A percentile compares a stretch with the other conserved stretches of the same genome.
Evolutionary conservation across 306 rosid genomes (phyloP).

Genomic region (Phaseolus lunatus): DNA sequence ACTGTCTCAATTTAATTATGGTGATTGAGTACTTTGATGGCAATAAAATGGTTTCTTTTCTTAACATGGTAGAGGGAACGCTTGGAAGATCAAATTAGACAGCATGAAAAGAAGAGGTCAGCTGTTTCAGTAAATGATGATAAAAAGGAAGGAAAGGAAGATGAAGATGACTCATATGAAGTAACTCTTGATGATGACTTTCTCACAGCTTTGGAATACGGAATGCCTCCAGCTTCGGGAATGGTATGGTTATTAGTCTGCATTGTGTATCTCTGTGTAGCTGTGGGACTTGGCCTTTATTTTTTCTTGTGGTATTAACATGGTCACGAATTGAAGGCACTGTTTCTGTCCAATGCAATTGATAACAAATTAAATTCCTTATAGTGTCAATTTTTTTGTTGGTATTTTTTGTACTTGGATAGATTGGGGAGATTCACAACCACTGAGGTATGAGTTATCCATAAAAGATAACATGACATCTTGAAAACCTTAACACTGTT

Average conservation of each 20-base stretch:
- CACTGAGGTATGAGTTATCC: no score
- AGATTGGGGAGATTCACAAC: no score
- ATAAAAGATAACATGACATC: no score
- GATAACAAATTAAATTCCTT: slow-evolving; percentile 6
- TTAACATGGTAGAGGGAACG: slow-evolving; percentile 74
- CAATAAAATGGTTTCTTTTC: slow-evolving; percentile 32
- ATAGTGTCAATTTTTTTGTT: slow-evolving; percentile 5
- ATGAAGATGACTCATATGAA: slow-evolving; percentile 74
- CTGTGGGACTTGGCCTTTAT: slow-evolving; percentile 11
- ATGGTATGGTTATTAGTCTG: slow-evolving; percentile 64
- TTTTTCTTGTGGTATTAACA: slow-evolving; percentile 1
- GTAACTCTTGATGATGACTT: slow-evolving; percentile 96
- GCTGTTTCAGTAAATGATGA: slow-evolving; percentile 48
- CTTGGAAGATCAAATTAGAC: slow-evolving; percentile 87
- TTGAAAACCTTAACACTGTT: no score
- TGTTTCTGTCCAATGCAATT: slow-evolving; percentile 27
- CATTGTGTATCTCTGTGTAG: slow-evolving; percentile 15
- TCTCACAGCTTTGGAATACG: slow-evolving; percentile 93
- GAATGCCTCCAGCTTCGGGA: slow-evolving; percentile 99
- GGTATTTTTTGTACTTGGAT: no score
- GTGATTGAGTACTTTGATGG: slow-evolving; percentile 33
- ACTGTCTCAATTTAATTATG: slow-evolving; percentile 13
- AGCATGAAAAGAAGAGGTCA: slow-evolving; percentile 80
- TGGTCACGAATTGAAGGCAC: slow-evolving; percentile 1
- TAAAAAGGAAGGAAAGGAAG: slow-evolving; percentile 50